These are phyloP conservation scores for Fistulifera solaris DNA, from an alignment of 108 stramenopile genomes.

Conservation along the genomic window DNA sequence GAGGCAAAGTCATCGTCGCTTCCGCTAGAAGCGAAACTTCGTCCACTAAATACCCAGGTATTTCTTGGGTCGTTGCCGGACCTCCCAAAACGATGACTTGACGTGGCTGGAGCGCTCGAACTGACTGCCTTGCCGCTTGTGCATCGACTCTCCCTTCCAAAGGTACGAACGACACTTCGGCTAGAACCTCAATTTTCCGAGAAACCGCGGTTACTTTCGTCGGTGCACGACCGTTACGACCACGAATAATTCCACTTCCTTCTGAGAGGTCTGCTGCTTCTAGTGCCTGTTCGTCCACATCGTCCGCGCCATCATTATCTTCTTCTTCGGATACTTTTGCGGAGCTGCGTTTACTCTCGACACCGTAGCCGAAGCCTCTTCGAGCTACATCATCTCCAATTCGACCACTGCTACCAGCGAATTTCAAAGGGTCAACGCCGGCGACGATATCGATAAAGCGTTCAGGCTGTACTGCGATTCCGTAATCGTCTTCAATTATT, in stretches of 20 bases:
- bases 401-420: conserved; percentile 54
- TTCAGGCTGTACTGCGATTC: conserved; percentile 79
- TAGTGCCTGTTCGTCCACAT: conserved; percentile 54
- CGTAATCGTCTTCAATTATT: conserved; percentile 82
- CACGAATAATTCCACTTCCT: conserved; percentile 81
- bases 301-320: conserved; percentile 36
- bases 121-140: conserved; percentile 72
- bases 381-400: conserved; percentile 70
- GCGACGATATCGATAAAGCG: conserved; percentile 83
- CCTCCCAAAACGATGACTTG: conserved; percentile 78
- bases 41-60: conserved; percentile 14
- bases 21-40: conserved; percentile 49
- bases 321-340: conserved; percentile 23
- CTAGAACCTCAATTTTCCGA: conserved; percentile 62
- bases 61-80: conserved; percentile 13
- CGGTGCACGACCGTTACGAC: conserved; percentile 73
- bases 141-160: conserved; percentile 78
- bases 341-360: conserved; percentile 19
- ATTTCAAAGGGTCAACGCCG: conserved; percentile 78
- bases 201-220: conserved; percentile 59
- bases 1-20: conserved; percentile 37
- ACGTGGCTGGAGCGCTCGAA: conserved; percentile 79
- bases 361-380: conserved; percentile 67
- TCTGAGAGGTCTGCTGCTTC: conserved; percentile 77
- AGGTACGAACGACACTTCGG: conserved; percentile 77